phyloP scores from a whole-genome alignment of 805 yeast species.

The Yamadazyma kitorensis region DNA sequence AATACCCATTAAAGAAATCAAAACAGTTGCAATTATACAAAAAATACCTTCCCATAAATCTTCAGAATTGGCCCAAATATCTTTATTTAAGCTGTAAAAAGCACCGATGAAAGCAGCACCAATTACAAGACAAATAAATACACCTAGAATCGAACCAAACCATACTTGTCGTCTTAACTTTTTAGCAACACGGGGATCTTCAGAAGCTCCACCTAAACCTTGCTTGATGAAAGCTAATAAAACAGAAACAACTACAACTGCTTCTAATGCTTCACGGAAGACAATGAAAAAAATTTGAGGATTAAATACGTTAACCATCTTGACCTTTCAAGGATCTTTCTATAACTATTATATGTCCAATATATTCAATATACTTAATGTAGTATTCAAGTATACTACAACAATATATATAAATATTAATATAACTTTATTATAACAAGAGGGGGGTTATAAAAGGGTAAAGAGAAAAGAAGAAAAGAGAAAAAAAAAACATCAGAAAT shows the following conservation, averaged over 20 bases:
- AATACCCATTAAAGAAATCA: constrained; percentile 92
- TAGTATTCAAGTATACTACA: too few species aligned
- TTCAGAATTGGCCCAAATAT: constrained; percentile 84
- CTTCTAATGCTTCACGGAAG: constrained; percentile 92
- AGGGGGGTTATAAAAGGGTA: constrained; percentile 10
- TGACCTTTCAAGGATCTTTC: too few species aligned
- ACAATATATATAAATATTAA: too few species aligned
- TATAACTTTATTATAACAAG: too few species aligned
- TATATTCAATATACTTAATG: too few species aligned
- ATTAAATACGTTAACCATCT: constrained; percentile 51
- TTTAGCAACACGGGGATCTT: constrained; percentile 55
- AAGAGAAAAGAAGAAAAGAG: background rate
- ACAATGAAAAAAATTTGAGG: constrained; percentile 83
- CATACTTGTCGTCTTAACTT: constrained; percentile 77
- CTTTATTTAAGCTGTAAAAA: constrained; percentile 74
- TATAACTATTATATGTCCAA: too few species aligned
- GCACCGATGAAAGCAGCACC: constrained; percentile 96
- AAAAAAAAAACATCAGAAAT: too few species aligned
- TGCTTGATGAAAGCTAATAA: constrained; percentile 88
- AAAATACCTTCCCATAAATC: constrained; percentile 98
- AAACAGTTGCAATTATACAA: constrained; percentile 82
- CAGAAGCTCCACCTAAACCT: constrained; percentile 60
- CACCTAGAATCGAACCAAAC: constrained; percentile 74
- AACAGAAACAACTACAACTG: constrained; percentile 87
- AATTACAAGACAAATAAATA: constrained; percentile 72